These are phyloP conservation scores for Calonectria henricotiae DNA, from an alignment of 2,329 filamentous ascomycete species.

Conservation along the genomic window DNA sequence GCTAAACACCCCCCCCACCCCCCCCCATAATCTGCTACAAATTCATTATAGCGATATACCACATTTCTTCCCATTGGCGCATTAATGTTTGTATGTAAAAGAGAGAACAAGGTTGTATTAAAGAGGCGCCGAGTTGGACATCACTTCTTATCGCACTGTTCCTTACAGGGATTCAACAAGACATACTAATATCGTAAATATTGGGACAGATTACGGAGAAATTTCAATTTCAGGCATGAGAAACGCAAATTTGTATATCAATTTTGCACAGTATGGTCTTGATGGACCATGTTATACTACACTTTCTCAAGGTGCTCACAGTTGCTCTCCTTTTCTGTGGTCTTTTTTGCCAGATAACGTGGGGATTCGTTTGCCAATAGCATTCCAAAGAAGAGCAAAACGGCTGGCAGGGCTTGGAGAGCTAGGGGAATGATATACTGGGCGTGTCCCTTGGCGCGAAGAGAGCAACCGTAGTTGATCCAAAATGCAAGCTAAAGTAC, in stretches of 20 bases:
- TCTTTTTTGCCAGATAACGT: conserved; percentile 76
- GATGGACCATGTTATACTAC: neutral
- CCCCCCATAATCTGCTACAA: no score
- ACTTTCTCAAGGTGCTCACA: conserved; percentile 26
- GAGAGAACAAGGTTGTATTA: no score
- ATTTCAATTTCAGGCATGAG: neutral
- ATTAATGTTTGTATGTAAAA: no score
- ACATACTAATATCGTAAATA: no score
- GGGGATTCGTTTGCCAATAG: conserved; percentile 76
- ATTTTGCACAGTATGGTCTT: neutral
- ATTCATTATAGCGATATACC: no score
- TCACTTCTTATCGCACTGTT: neutral
- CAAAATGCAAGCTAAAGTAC: conserved; percentile 34
- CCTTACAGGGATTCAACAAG: no score
- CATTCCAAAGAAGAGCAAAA: conserved; percentile 74
- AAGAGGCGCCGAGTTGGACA: no score
- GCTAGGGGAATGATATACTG: conserved; percentile 67
- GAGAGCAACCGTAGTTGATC: conserved; percentile 38
- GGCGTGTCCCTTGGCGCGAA: conserved; percentile 31
- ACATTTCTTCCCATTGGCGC: no score
- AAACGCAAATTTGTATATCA: neutral
- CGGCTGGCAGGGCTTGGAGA: conserved; percentile 75
- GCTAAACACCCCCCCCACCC: no score
- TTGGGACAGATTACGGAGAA: no score
- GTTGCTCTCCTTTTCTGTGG: conserved; percentile 67